Base-by-base conservation (phyloP, 73 alveolate species). In the Tetrahymena malaccensis region DNA sequence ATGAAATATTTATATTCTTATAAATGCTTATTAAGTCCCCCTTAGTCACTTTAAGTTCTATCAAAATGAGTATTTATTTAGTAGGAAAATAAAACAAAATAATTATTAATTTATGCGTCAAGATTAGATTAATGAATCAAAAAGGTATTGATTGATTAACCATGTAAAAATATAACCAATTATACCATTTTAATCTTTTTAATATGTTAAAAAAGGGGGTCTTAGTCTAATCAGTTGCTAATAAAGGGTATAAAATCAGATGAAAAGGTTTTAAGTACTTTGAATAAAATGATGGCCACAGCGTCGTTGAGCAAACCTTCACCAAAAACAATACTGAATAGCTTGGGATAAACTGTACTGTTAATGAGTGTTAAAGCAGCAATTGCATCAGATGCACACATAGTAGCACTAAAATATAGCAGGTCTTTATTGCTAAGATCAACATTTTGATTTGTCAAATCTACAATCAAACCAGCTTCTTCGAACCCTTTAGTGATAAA, bases 261-360 rank as follows among this genome's bases (percentile, higher is more conserved):
- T n/a, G 7, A n/a, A n/a, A 27, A 8, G 4, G 37, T 70, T 70
- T 3, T 70, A 21, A 10, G 4, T 70, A 98, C 98, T 94, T 97
- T 97, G 96, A 98, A 98, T 43, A 98, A 94, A 31, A 98, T 98
- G 34, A 98, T 98, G 85, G 99, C 95, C 10, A 98, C 99, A n/a
- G 99, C 99, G 95, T 98, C 99, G 96, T 98, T 98, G 6, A 98
- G 98, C 33, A 98, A 99, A 43, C 99, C 99, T 96, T 98, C 99
- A 31, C 99, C 99, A 94, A 98, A 98, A 50, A 98, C 95, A 50
- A 98, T 97, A 35, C 99, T 97, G 94, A 97, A 97, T 84, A 98
- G 97, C 85, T 97, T 98, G 35, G 99, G 99, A 93, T 94, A 98
- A 13, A 96, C 58, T 50, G 95, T 97, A 93, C 98, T 99, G 84